These are phyloP conservation scores for Lithospermum erythrorhizon DNA, from an alignment of 257 asterid species.

Conservation along the genomic window DNA sequence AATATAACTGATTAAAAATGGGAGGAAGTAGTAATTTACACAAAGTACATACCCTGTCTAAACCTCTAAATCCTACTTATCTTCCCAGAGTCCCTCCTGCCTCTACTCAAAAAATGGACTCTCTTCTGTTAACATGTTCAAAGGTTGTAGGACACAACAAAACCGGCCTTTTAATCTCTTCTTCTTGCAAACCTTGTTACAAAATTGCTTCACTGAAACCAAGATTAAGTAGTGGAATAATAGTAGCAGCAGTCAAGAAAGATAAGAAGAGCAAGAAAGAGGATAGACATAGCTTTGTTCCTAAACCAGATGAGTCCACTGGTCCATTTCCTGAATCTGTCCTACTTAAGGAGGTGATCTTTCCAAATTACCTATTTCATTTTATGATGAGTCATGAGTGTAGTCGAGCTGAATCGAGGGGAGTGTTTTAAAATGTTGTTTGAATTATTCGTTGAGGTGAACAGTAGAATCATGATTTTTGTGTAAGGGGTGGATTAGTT, in stretches of 20 bases:
- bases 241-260: slow-evolving; percentile 42
- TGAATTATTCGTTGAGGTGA: too few relatives aligned
- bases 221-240: slow-evolving; percentile 21
- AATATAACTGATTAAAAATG: too few relatives aligned
- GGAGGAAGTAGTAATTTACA: too few relatives aligned
- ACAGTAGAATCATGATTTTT: too few relatives aligned
- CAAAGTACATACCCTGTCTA: too few relatives aligned
- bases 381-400: too few relatives aligned
- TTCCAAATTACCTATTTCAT: too few relatives aligned
- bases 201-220: slow-evolving; percentile 14
- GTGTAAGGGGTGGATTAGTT: too few relatives aligned
- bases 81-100: too few relatives aligned
- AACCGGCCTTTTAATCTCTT: slow-evolving; percentile 18
- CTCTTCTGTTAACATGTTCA: slow-evolving; percentile 13
- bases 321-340: slow-evolving; percentile 89
- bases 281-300: slow-evolving; percentile 47
- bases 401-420: too few relatives aligned
- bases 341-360: slow-evolving; percentile 59
- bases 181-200: slow-evolving; percentile 4
- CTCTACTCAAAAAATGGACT: slow-evolving; percentile 12
- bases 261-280: slow-evolving; percentile 30
- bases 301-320: slow-evolving; percentile 72
- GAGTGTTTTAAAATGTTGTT: too few relatives aligned
- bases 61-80: too few relatives aligned
- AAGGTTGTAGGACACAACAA: neutral